Evolutionary conservation across 345 rosid species (phyloP).

Genomic region (Linum lewisii): DNA sequence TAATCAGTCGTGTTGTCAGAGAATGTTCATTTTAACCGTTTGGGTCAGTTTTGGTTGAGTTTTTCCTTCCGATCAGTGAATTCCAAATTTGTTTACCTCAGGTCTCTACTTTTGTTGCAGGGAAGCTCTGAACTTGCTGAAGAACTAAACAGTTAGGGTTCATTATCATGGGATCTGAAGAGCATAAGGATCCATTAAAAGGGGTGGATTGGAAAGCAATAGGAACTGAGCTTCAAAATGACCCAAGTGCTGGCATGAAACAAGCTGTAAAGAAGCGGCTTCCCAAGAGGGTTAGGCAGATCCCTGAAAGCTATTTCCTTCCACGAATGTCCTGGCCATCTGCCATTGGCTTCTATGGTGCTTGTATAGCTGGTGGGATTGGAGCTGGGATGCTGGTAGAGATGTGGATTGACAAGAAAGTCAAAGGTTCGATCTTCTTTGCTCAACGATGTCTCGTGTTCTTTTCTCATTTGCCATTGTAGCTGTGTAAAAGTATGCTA

Average conservation of each 20-base stretch:
- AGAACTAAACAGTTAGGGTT: too few relatives aligned
- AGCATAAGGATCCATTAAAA: conserved; percentile 65
- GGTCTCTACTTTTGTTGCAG: too few relatives aligned
- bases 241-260: conserved; percentile 42
- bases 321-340: conserved; percentile 53
- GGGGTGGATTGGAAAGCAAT: conserved; percentile 79
- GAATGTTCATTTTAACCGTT: too few relatives aligned
- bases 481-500: too few relatives aligned
- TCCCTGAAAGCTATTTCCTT: conserved; percentile 84
- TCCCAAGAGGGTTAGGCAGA: conserved; percentile 70
- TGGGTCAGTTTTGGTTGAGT: too few relatives aligned
- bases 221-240: conserved; percentile 58
- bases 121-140: too few relatives aligned
- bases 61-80: too few relatives aligned
- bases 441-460: too few relatives aligned
- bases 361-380: conserved; percentile 72
- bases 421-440: conserved; percentile 37
- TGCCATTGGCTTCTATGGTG: conserved; percentile 63
- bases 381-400: conserved; percentile 87
- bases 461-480: too few relatives aligned
- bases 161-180: conserved; percentile 47
- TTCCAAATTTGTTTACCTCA: too few relatives aligned
- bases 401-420: conserved; percentile 79
- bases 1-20: too few relatives aligned
- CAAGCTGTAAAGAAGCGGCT: conserved; percentile 49